A percentile compares a stretch with the other conserved stretches of the same genome.
These are phyloP conservation scores for Danielia oregonensis DNA, from an alignment of 805 yeast genomes.

Conservation along the genomic window DNA sequence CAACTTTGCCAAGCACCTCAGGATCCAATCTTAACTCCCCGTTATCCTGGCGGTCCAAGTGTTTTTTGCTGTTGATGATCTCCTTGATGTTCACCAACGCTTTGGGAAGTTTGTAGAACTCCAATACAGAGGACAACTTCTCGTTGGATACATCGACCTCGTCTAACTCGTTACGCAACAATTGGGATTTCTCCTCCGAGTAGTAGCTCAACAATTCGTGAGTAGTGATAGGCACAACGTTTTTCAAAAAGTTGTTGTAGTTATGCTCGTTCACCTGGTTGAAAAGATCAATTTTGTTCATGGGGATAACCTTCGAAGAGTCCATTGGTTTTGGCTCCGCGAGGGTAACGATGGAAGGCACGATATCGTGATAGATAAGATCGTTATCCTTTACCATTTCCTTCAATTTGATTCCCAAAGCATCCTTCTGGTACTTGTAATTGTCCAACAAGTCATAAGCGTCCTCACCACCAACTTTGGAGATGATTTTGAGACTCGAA, in stretches of 20 bases:
- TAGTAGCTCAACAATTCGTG: constrained; percentile 85
- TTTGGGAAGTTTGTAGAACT: constrained; percentile 71
- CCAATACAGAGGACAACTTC: constrained; percentile 75
- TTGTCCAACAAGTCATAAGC: constrained; percentile 38
- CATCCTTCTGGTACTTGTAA: constrained; percentile 40
- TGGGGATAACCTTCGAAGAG: constrained; percentile 58
- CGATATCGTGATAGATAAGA: constrained; percentile 74
- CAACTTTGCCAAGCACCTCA: constrained; percentile 7
- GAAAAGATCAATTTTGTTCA: constrained; percentile 45
- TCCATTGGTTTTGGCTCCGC: constrained; percentile 67
- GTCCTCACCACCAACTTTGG: constrained; percentile 21
- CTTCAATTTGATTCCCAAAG: constrained; percentile 30
- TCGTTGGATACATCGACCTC: constrained; percentile 72
- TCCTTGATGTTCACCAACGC: constrained; percentile 54
- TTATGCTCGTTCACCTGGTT: constrained; percentile 35
- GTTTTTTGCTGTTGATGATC: constrained; percentile 18
- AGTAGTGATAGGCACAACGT: constrained; percentile 79
- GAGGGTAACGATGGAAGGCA: constrained; percentile 60
- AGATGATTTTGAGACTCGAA: constrained; percentile 18
- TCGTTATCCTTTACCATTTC: constrained; percentile 80
- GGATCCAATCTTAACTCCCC: constrained; percentile 5
- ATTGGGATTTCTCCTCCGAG: constrained; percentile 82
- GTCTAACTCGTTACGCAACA: constrained; percentile 72
- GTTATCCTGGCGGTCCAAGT: background rate
- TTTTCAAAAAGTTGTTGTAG: constrained; percentile 59